Percentiles rank a stretch among this genome's conserved stretches.
phyloP scores from a whole-genome alignment of 129 eudicot species.

The Oenanthe sinensis region DNA sequence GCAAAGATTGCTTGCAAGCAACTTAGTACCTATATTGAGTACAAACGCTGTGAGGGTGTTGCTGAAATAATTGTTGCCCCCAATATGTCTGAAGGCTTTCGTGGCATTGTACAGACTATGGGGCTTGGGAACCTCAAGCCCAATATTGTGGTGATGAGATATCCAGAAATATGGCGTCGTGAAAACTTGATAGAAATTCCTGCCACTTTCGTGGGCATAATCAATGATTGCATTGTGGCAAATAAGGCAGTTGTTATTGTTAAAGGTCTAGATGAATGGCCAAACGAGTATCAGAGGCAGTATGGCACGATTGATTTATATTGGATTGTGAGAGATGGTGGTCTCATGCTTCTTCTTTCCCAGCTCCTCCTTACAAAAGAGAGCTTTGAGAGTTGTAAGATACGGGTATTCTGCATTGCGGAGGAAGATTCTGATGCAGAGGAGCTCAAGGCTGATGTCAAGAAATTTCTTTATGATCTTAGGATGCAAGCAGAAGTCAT shows the following conservation, averaged over 20 bases:
- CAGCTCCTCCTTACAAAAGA: slow-evolving; percentile 94
- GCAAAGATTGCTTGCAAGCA: slow-evolving; percentile 85
- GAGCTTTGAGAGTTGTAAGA: slow-evolving; percentile 93
- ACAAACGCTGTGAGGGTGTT: slow-evolving; percentile 96
- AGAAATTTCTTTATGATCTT: slow-evolving; percentile 92
- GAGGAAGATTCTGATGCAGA: slow-evolving; percentile 98
- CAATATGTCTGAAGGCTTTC: slow-evolving; percentile 86
- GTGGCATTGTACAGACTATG: slow-evolving; percentile 93
- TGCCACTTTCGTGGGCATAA: slow-evolving; percentile 88
- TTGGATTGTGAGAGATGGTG: slow-evolving; percentile 99
- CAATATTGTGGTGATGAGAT: slow-evolving; percentile 88
- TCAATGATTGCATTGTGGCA: slow-evolving; percentile 93
- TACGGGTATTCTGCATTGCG: slow-evolving; percentile 93
- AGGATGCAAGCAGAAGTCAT: slow-evolving; percentile 97
- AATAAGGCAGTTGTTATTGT: slow-evolving; percentile 97
- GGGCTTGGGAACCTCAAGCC: slow-evolving; percentile 99
- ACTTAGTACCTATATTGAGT: slow-evolving; percentile 79
- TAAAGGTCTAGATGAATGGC: slow-evolving; percentile 99
- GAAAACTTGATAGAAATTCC: slow-evolving; percentile 90
- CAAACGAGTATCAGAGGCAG: slow-evolving; percentile 88
- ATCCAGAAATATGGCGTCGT: slow-evolving; percentile 99
- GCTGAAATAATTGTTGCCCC: slow-evolving; percentile 98
- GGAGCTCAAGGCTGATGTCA: slow-evolving; percentile 87
- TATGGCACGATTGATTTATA: slow-evolving; percentile 90
- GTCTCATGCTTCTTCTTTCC: slow-evolving; percentile 92